phyloP scores from a whole-genome alignment of 1,284 basidiomycete genomes.

The Fistulinella cinereoalba region DNA sequence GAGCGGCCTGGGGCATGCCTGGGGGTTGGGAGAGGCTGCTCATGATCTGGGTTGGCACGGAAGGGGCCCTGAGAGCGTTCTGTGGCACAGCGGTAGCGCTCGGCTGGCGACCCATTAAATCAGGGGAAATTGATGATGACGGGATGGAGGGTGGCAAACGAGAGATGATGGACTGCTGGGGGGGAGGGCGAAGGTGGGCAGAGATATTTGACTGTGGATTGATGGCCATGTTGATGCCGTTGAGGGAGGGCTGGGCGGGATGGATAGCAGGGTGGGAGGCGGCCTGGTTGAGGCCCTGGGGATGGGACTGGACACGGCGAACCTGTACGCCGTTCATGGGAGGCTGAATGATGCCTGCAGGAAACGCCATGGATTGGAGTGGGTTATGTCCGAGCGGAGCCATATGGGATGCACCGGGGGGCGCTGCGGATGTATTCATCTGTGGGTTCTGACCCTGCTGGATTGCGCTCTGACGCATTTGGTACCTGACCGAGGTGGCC shows the following conservation, averaged over 20 bases:
- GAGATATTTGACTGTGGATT: constrained; percentile 39
- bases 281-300: constrained; percentile 39
- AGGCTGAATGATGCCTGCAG: constrained; percentile 38
- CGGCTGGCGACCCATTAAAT: constrained; percentile 40
- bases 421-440: constrained; percentile 35
- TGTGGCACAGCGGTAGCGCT: constrained; percentile 39
- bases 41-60: constrained; percentile 47
- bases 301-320: constrained; percentile 54
- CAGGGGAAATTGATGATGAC: constrained; percentile 42
- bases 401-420: constrained; percentile 38
- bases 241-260: constrained; percentile 32
- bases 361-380: constrained; percentile 40
- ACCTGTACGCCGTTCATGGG: constrained; percentile 33
- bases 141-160: constrained; percentile 39
- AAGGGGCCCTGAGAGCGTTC: constrained; percentile 39
- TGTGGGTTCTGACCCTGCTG: constrained; percentile 40
- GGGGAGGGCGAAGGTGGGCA: constrained; percentile 33
- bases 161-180: constrained; percentile 34
- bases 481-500: constrained; percentile 24
- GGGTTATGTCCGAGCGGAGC: constrained; percentile 37
- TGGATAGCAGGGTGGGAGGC: constrained; percentile 39
- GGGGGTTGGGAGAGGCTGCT: constrained; percentile 48
- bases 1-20: constrained; percentile 31
- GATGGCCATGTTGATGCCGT: constrained; percentile 43
- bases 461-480: constrained; percentile 28